Evolutionary conservation across 1,284 basidiomycete genomes (phyloP).

Genomic region (Cutaneotrichosporon cavernicola): DNA sequence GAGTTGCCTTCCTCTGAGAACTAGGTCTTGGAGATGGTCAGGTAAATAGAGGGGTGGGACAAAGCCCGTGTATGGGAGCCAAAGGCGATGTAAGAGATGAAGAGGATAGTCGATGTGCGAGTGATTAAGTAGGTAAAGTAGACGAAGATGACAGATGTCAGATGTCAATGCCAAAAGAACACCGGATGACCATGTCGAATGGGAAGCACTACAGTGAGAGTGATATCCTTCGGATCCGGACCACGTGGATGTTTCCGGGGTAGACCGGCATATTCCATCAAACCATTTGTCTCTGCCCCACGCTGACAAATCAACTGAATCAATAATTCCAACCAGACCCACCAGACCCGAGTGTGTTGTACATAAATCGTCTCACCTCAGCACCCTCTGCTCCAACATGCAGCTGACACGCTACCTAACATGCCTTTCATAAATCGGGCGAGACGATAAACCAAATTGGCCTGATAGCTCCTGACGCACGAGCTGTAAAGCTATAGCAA

Average conservation of each 20-base stretch:
- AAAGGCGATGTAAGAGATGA: neutral
- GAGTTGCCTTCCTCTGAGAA: neutral
- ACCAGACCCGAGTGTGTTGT: too few species aligned
- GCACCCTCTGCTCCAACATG: too few species aligned
- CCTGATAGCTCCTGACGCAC: too few species aligned
- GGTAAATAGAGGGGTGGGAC: slow-evolving; percentile 1
- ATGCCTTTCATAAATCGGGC: too few species aligned
- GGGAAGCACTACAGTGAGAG: neutral
- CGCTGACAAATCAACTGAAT: neutral
- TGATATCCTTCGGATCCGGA: slow-evolving; percentile 3
- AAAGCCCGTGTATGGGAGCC: neutral
- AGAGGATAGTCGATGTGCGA: neutral
- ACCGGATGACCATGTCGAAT: neutral
- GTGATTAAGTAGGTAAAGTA: neutral
- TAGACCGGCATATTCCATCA: neutral
- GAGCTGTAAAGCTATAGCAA: too few species aligned
- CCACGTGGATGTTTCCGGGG: slow-evolving; percentile 1
- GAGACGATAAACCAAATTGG: too few species aligned
- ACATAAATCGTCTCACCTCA: too few species aligned
- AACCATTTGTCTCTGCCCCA: neutral
- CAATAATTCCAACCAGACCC: neutral
- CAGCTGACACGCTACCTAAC: too few species aligned
- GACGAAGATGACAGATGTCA: neutral
- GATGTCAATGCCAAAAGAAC: too few species aligned
- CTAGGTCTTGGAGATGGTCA: neutral